Evolutionary conservation across 2,329 filamentous ascomycete genomes (phyloP), one percentile per base, ranked within the genome.

Genomic region (Dactylonectria macrodidyma): DNA sequence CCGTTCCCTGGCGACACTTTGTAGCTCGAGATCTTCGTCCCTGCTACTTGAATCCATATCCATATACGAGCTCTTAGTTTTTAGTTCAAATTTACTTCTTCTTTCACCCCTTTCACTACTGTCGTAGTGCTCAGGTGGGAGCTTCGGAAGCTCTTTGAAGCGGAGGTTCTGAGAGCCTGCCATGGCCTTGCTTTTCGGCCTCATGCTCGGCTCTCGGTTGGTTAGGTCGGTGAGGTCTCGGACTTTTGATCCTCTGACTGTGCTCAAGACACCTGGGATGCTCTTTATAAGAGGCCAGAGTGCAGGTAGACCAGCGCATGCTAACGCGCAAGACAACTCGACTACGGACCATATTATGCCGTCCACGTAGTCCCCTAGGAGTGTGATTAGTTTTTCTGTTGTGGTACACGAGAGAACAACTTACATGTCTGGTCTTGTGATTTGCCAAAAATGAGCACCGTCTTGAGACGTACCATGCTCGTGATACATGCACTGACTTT

Each of bases 401-500:
- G 2, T 1, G 8, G 14, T n/a, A n/a, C 2, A 5, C n/a, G 19
- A 34, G 7, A 12, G 9, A 33, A 22, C 9, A 14, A 24, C 36
- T 33, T 51, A 62, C 59, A 62, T 2, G 50, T 33, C 9, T 50
- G 11, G 26, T 62, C 59, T 14, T 34, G 34, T 22, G 59, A 44
- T 16, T 62, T 62, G 16, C n/a, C 38, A 30, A 62, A 62, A 36
- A 22, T 38, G 19, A 62, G 10, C 12, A 56, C 19, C 24, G 47
- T 56, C 14, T 54, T 62, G 24, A 62, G 33, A 5, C 59, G 50
- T 41, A 62, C 38, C 51, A 62, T 62, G 41, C 59, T 62, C 5
- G 59, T 62, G 9, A 62, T 41, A n/a, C 59, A 62, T 12, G 50
- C 50, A 30, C 59, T 56, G n/a, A 44, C 48, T 56, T 36, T 48